A percentile compares a stretch with the other conserved stretches of the same genome.
Evolutionary conservation across 176 grass and related monocot species (phyloP).

Genomic region (Carex kokanica): DNA sequence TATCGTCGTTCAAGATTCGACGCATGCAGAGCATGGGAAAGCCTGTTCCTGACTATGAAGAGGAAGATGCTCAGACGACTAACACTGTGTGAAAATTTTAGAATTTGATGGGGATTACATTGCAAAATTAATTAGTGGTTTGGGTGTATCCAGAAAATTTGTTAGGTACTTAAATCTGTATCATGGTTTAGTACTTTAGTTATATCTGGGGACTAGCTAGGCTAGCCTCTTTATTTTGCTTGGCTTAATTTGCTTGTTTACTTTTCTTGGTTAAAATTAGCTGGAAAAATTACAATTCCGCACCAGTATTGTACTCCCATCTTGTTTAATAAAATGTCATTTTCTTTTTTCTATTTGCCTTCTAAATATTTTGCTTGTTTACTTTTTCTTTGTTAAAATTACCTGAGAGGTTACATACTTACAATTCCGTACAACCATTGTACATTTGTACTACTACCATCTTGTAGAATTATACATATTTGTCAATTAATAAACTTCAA

Average conservation of each 20-base stretch:
- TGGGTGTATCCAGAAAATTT: not conserved
- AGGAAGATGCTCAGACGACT: not conserved
- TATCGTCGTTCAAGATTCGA: conserved; percentile 88
- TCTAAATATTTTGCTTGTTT: too few relatives aligned
- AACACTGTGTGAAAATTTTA: conserved; percentile 8
- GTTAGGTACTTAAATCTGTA: not conserved
- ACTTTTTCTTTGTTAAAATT: too few relatives aligned
- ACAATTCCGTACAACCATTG: not conserved
- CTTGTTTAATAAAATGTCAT: not conserved
- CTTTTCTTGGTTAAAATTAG: not conserved
- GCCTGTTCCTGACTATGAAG: conserved; percentile 25
- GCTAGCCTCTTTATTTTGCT: not conserved
- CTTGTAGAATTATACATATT: not conserved
- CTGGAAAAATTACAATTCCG: not conserved
- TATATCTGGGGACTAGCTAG: not conserved
- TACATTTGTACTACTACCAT: not conserved
- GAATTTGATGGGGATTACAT: not conserved
- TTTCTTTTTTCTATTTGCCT: too few relatives aligned
- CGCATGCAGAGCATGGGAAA: conserved; percentile 68
- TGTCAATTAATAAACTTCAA: not conserved
- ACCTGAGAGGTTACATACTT: too few relatives aligned
- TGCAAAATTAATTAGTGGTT: not conserved
- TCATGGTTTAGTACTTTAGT: not conserved
- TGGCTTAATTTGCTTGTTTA: not conserved
- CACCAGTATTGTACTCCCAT: not conserved